phyloP scores from a whole-genome alignment of 352 stramenopile species.

The Hyaloperonospora brassicae region DNA sequence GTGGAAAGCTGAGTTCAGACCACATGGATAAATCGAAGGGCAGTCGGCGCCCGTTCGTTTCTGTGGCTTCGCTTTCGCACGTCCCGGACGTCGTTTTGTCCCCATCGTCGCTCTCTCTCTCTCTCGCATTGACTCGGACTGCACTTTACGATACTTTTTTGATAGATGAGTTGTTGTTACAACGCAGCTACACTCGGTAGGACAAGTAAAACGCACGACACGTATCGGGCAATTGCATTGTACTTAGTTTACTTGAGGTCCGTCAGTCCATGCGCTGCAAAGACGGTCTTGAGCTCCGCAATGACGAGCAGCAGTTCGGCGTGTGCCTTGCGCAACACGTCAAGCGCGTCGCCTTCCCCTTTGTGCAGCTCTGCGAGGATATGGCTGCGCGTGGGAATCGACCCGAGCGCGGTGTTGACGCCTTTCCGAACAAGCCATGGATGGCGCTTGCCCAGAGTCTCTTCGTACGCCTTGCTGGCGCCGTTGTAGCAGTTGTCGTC shows the following conservation, averaged over 20 bases:
- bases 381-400: conserved; percentile 48
- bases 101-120: too few relatives aligned
- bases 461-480: conserved; percentile 73
- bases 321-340: conserved; percentile 37
- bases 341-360: conserved; percentile 31
- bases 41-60: too few relatives aligned
- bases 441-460: conserved; percentile 72
- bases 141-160: too few relatives aligned
- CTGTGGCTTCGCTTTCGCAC: too few relatives aligned
- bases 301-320: conserved; percentile 41
- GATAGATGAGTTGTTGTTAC: too few relatives aligned
- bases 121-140: too few relatives aligned
- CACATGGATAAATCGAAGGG: too few relatives aligned
- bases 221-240: too few relatives aligned
- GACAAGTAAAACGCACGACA: too few relatives aligned
- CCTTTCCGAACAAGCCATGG: conserved; percentile 82
- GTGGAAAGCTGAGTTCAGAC: too few relatives aligned
- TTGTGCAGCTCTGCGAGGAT: conserved; percentile 50
- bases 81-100: too few relatives aligned
- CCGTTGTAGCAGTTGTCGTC: conserved; percentile 59
- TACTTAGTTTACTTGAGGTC: conserved; percentile 75
- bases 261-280: conserved; percentile 57
- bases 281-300: conserved; percentile 38
- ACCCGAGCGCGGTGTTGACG: conserved; percentile 61
- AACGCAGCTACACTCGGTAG: too few relatives aligned